phyloP scores from a whole-genome alignment of 805 yeast species.

The Kuraishia ogatae region DNA sequence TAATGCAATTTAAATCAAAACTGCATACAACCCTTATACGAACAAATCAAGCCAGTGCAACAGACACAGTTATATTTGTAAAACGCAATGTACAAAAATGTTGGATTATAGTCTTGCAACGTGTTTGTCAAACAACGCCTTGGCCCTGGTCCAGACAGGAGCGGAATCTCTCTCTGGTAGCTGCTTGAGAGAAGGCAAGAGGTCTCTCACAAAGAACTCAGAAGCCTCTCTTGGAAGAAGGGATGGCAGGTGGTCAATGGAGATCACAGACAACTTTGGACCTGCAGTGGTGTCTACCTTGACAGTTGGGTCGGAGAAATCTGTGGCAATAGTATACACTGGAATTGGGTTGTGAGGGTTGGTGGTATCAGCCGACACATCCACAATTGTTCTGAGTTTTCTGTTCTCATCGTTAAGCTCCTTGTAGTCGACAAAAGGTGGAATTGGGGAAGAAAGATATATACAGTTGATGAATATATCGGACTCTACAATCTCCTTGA shows the following conservation, averaged over 20 bases:
- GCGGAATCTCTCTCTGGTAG: constrained; percentile 75
- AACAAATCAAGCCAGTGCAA: not conserved
- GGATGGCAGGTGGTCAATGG: constrained; percentile 95
- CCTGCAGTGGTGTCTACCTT: constrained; percentile 70
- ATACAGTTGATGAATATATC: constrained; percentile 96
- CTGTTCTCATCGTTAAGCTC: constrained; percentile 59
- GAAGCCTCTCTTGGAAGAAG: constrained; percentile 96
- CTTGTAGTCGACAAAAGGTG: constrained; percentile 77
- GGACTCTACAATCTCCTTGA: constrained; percentile 77
- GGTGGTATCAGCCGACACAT: constrained; percentile 97
- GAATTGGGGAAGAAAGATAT: constrained; percentile 85
- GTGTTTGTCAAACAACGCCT: constrained; percentile 73
- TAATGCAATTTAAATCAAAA: too few relatives aligned
- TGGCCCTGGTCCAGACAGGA: constrained; percentile 90
- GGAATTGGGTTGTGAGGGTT: constrained; percentile 98
- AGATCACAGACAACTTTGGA: constrained; percentile 82
- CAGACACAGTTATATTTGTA: not conserved
- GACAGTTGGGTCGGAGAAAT: constrained; percentile 86
- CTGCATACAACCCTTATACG: not conserved
- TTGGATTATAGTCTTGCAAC: constrained; percentile 51
- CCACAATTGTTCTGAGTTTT: constrained; percentile 86
- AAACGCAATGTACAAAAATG: not conserved
- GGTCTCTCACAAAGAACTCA: constrained; percentile 79
- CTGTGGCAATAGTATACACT: constrained; percentile 83
- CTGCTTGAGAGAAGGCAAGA: constrained; percentile 82